Percentiles rank a stretch among this genome's conserved stretches.
Conservation (phyloP, 768 basidiomycete genomes). For the Naganishia antarctica region DNA sequence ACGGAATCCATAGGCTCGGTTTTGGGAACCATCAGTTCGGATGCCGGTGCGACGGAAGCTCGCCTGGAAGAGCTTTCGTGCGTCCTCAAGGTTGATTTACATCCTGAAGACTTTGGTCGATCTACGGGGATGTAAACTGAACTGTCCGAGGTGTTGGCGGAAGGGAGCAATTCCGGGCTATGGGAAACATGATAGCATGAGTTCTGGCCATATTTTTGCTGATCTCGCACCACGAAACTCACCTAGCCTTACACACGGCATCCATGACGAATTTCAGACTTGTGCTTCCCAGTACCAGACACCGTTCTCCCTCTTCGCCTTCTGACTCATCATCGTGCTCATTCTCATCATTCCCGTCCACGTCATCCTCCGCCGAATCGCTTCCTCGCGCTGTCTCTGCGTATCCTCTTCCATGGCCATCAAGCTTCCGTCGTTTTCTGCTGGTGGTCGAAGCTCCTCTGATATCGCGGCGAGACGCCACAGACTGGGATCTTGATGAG, state of each 20-base stretch:
- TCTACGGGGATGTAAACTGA: slow-evolving; percentile 13
- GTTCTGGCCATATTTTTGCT: neutral
- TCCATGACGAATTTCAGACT: slow-evolving; percentile 20
- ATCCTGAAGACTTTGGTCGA: neutral
- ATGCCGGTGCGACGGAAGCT: slow-evolving; percentile 1
- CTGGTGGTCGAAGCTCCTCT: neutral
- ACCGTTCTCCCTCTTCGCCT: slow-evolving; percentile 41
- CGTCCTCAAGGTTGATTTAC: neutral
- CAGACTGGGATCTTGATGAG: neutral
- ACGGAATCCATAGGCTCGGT: slow-evolving; percentile 5
- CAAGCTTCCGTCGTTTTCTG: slow-evolving; percentile 10
- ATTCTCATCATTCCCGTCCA: slow-evolving; percentile 21
- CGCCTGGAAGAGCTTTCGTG: neutral
- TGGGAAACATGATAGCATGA: neutral
- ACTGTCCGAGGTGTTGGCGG: slow-evolving; percentile 3
- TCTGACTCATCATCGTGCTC: slow-evolving; percentile 47
- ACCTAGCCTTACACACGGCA: slow-evolving; percentile 23
- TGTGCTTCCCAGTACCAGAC: slow-evolving; percentile 17
- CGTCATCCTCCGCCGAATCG: slow-evolving; percentile 44
- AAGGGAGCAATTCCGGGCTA: slow-evolving; percentile 12
- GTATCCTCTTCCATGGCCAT: neutral
- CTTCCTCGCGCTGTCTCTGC: slow-evolving; percentile 24
- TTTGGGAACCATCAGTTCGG: slow-evolving; percentile 2
- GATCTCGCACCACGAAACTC: neutral
- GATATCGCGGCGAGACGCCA: neutral